A percentile compares a stretch with the other conserved stretches of the same genome.
Conservation (phyloP, 2,329 filamentous ascomycete species). For the Colletotrichum cuscutae region DNA sequence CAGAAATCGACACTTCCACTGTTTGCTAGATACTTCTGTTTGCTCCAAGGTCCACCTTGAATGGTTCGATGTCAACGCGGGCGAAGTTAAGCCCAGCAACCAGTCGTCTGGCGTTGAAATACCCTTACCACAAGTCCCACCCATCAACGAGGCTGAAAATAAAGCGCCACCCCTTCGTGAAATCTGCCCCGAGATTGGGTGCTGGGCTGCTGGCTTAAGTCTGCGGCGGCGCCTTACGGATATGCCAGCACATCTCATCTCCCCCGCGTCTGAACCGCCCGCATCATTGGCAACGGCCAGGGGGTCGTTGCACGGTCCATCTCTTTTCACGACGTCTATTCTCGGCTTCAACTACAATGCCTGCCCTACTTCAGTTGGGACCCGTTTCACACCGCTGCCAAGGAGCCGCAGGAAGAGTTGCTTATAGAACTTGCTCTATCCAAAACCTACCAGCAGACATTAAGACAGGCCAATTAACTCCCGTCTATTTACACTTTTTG, state of each 20-base stretch:
- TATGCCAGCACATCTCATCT: conserved; percentile 15
- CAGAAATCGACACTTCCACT: conserved; percentile 4
- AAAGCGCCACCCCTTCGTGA: not conserved
- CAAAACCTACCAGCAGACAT: not conserved
- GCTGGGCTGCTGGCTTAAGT: not conserved
- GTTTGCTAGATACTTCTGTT: conserved; percentile 10
- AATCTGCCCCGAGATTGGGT: not conserved
- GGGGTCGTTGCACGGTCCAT: conserved; percentile 20
- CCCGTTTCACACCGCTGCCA: not conserved
- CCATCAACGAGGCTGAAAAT: conserved; percentile 12
- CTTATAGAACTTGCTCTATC: not conserved
- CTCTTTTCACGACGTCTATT: conserved; percentile 7
- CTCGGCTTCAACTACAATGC: not conserved
- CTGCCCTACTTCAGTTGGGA: not conserved
- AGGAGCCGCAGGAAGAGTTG: not conserved
- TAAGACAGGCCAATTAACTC: not conserved
- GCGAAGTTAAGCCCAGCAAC: not conserved
- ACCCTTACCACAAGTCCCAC: conserved; percentile 15
- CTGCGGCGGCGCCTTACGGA: not conserved
- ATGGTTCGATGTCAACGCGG: not conserved
- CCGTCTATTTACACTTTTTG: not conserved
- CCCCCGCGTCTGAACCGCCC: not conserved
- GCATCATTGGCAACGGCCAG: not conserved
- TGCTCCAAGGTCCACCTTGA: not conserved
- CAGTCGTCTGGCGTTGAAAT: not conserved